A percentile compares a stretch with the other conserved stretches of the same genome.
Conservation (phyloP, 2,329 filamentous ascomycete genomes). For the Teratosphaeriaceae sp. region DNA sequence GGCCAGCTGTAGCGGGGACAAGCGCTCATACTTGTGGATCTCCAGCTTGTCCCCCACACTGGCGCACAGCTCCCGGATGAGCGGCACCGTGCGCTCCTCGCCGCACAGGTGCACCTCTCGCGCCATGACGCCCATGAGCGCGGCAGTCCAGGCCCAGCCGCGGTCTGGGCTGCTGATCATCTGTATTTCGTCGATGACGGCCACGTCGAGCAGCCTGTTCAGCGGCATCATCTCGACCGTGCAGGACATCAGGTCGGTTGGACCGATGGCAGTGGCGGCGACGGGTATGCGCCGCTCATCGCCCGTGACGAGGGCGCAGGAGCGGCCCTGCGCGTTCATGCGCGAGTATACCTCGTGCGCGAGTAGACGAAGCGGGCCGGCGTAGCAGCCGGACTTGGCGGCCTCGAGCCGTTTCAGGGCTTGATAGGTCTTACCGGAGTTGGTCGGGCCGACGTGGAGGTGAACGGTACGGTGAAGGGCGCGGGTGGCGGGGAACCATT, state of each 20-base stretch:
- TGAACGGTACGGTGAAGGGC: slow-evolving; percentile 76
- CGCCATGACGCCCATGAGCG: slow-evolving; percentile 77
- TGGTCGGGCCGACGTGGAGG: slow-evolving; percentile 92
- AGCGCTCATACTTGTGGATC: slow-evolving; percentile 74
- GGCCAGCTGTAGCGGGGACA: slow-evolving; percentile 70
- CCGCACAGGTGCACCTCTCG: slow-evolving; percentile 91
- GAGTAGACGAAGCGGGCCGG: slow-evolving; percentile 78
- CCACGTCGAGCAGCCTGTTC: slow-evolving; percentile 66
- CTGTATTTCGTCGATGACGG: slow-evolving; percentile 97
- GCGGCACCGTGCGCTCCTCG: slow-evolving; percentile 71
- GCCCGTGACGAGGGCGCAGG: slow-evolving; percentile 78
- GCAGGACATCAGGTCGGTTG: slow-evolving; percentile 65
- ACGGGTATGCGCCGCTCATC: slow-evolving; percentile 71
- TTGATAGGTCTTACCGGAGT: slow-evolving; percentile 96
- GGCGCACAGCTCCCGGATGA: slow-evolving; percentile 72
- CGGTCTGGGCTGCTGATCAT: slow-evolving; percentile 80
- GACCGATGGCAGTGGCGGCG: background rate
- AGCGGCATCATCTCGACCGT: slow-evolving; percentile 85
- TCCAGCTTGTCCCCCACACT: slow-evolving; percentile 75
- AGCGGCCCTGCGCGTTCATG: slow-evolving; percentile 67
- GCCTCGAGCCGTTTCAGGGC: slow-evolving; percentile 78
- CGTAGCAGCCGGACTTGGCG: slow-evolving; percentile 73
- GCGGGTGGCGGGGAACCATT: slow-evolving; percentile 87
- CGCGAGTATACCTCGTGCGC: slow-evolving; percentile 95
- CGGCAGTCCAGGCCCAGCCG: slow-evolving; percentile 93